Base-by-base conservation (phyloP, 1,284 basidiomycete species). In the Trichosporon coremiiforme region DNA sequence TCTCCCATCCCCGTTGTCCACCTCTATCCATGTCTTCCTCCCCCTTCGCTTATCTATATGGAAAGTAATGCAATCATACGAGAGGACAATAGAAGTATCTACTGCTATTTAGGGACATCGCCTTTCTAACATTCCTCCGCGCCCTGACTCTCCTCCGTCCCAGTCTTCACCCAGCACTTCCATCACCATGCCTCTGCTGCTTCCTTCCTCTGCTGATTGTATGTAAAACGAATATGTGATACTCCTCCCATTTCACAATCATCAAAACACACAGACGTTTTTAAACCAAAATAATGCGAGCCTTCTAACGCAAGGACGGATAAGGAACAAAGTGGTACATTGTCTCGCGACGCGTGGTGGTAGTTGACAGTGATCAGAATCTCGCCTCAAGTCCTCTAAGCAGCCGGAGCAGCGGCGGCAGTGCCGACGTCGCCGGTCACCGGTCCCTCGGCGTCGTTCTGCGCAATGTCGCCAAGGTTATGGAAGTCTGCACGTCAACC, bases 401-500 rank as follows among this genome's bases (percentile, higher is more conserved):
- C 62, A 70, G 73, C 71, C 65, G 70, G 71, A 70, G 75, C 70
- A 70, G 77, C 70, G 5, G 77, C 69, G 31, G 78, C 71, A 2
- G 77, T 66, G 12, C 75, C 74, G 9, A 75, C 65, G 64, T 84
- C 83, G 38, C 80, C 82, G 25, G 82, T 82, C 57, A 84, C 71
- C 0, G 83, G 82, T 64, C 82, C 82, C 71, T 83, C 82, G 31
- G 82, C 78, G 67, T 83, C 81, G 66, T 76, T 76, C 64, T 80
- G 76, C 1, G 78, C 71, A 67, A 83, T 80, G 73, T 85, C 84
- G 17, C 84, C 84, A 63, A 85, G 80, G 75, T 85, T 85, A 80
- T 86, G 86, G 85, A 86, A 86, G 77, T 86, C 85, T 84, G 70
- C 8, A 20, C 12, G 33, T 69, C 60, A 70, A 68, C 50, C 9